These are phyloP conservation scores for Hypoxylon lenormandii DNA, from an alignment of 495 filamentous ascomycete genomes.

Conservation along the genomic window DNA sequence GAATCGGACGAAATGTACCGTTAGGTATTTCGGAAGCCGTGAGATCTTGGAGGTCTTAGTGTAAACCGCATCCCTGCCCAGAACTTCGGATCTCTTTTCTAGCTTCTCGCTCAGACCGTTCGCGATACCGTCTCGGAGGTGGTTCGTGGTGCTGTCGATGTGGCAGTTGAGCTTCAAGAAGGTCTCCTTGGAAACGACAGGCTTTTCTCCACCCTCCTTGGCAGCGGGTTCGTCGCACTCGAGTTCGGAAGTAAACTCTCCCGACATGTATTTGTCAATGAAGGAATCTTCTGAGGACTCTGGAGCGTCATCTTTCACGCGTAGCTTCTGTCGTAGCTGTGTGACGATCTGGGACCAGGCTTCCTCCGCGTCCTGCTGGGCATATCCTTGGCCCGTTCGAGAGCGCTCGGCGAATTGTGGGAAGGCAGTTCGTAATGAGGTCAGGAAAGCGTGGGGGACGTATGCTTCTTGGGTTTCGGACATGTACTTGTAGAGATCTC, in stretches of 20 bases:
- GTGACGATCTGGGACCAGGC: conserved; percentile 96
- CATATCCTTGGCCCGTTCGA: conserved; percentile 82
- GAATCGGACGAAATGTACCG: conserved; percentile 97
- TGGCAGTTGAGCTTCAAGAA: conserved; percentile 97
- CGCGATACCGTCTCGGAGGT: conserved; percentile 85
- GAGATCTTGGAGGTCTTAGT: conserved; percentile 90
- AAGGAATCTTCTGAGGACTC: conserved; percentile 73
- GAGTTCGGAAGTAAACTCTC: conserved; percentile 77
- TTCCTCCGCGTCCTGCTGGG: conserved; percentile 97
- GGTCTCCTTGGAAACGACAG: conserved; percentile 71
- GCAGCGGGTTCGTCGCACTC: conserved; percentile 86
- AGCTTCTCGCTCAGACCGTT: conserved; percentile 86
- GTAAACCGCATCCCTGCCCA: conserved; percentile 83
- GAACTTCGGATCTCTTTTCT: conserved; percentile 82
- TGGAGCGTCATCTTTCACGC: conserved; percentile 66
- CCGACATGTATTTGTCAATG: conserved; percentile 89
- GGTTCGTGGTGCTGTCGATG: conserved; percentile 85
- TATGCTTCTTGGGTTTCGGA: conserved; percentile 89
- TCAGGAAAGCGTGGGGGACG: conserved; percentile 84
- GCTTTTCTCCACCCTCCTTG: conserved; percentile 78
- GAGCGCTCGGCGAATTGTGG: conserved; percentile 94
- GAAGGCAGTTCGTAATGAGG: conserved; percentile 80
- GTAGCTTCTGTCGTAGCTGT: conserved; percentile 84
- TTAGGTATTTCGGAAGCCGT: conserved; percentile 91
- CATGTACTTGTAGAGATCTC: conserved; percentile 94